Evolutionary conservation across 1,139 yeast genomes (phyloP), one percentile per base, ranked within the genome.

Genomic region (Starmera stellimalicola): DNA sequence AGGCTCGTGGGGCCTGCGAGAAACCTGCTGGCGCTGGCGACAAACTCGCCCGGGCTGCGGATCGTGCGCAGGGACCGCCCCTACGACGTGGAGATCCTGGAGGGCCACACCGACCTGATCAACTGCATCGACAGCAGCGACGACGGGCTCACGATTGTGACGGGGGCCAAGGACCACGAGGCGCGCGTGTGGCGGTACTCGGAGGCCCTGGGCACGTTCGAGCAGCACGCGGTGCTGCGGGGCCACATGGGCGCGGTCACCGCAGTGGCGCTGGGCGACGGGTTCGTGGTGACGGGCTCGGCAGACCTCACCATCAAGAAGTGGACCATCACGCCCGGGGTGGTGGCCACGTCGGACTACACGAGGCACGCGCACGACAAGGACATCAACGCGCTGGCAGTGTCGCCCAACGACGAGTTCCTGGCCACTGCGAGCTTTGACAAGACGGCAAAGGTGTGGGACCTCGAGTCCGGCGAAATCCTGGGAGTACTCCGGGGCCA

Each of bases 381-480:
- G 55, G 96, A 91, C 56, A 88, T 91, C 39, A 93, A 91, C 51
- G 73, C 93, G 4, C 62, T 93, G 33, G 95, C 85, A 43, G 67
- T 91, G 3, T 70, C 96, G 6, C 95, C 96, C 10, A 87, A 88
- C 50, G 94, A 91, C 57, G 81, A 79, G 43, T 65, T 68, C 40
- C 77, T 91, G 51, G 97, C 95, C 2, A 81, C 96, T 5, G 97
- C 95, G 2, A 83, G 95, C n/a, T 94, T 83, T 55, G 99, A 91
- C 55, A 83, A 88, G 50, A 70, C 88, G 4, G 93, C 82, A 41
- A 91, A 93, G 55, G 62, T 91, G 5, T 93, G 97, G 97, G 78
- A 82, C 50, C 52, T 74, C 24, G 80, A 75, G 28, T 62, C 73
- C 11, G 97, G 98, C 35, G 96, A 91, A 56, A 73, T 81, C 4